Evolutionary conservation across 345 rosid genomes (phyloP).

Genomic region (Raphanus raphanistrum): DNA sequence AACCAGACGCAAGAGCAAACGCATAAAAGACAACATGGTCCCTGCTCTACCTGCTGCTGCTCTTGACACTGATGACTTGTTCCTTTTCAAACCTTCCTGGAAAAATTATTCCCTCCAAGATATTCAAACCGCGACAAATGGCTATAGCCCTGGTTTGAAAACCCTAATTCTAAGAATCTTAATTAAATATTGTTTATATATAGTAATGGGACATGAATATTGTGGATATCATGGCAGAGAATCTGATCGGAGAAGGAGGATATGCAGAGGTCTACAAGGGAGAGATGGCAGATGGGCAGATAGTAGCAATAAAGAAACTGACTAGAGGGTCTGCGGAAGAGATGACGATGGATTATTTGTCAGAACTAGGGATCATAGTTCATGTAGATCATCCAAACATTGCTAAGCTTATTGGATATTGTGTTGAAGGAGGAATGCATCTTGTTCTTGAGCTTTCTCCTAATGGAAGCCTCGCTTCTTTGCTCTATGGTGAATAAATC

Average conservation of each 20-base stretch:
- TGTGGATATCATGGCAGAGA: conserved; percentile 45
- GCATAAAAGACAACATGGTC: conserved; percentile 54
- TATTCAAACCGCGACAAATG: conserved; percentile 68
- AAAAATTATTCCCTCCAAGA: conserved; percentile 71
- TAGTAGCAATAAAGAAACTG: conserved; percentile 76
- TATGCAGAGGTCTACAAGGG: conserved; percentile 90
- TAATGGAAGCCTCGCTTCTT: conserved; percentile 79
- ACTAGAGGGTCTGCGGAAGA: conserved; percentile 80
- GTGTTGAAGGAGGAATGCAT: conserved; percentile 97
- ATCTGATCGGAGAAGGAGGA: conserved; percentile 90
- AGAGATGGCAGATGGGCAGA: conserved; percentile 53
- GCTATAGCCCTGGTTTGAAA: conserved; percentile 64
- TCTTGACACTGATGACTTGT: conserved; percentile 62
- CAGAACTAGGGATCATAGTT: conserved; percentile 87
- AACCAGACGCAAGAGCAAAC: conserved; percentile 64
- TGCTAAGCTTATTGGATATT: conserved; percentile 81
- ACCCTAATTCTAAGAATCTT: background rate
- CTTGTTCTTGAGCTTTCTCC: conserved; percentile 87
- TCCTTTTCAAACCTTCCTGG: conserved; percentile 70
- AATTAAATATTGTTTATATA: background rate
- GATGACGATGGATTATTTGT: conserved; percentile 78
- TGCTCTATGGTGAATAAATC: conserved; percentile 64
- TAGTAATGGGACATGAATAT: background rate
- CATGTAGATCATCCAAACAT: conserved; percentile 95
- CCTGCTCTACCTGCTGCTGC: conserved; percentile 44